phyloP scores from a whole-genome alignment of 768 basidiomycete species.

The Lactarius hatsudake region DNA sequence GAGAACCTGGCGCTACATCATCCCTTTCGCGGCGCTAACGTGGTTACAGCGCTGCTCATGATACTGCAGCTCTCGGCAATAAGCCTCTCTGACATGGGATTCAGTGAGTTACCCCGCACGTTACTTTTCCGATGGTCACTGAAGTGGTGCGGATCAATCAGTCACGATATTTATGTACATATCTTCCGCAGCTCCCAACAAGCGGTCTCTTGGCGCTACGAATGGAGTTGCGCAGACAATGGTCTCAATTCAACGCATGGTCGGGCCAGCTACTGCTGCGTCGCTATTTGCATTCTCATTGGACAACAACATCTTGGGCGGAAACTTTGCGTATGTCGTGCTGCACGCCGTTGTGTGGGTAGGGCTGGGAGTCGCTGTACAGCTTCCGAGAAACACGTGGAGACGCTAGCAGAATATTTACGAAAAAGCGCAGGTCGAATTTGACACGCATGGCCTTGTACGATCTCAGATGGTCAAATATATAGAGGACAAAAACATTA shows the following conservation, averaged over 20 bases:
- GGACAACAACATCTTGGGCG: conserved; percentile 45
- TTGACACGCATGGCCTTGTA: background rate
- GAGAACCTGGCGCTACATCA: conserved; percentile 4
- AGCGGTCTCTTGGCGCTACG: conserved; percentile 61
- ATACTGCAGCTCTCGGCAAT: conserved; percentile 13
- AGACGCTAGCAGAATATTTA: background rate
- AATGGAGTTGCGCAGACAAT: conserved; percentile 50
- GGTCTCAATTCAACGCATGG: conserved; percentile 39
- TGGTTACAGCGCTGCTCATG: background rate
- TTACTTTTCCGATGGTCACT: background rate
- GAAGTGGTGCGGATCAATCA: conserved; percentile 32
- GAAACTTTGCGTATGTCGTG: conserved; percentile 29
- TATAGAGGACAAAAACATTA: no score
- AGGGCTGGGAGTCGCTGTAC: background rate
- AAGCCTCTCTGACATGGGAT: conserved; percentile 13
- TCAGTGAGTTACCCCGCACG: conserved; percentile 7
- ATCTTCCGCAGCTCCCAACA: conserved; percentile 59
- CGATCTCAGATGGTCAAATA: no score
- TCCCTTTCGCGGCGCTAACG: background rate
- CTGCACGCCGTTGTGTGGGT: background rate
- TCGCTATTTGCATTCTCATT: conserved; percentile 67
- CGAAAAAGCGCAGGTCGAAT: background rate
- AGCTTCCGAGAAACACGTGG: conserved; percentile 7
- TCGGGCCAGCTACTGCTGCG: conserved; percentile 56
- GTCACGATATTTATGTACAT: conserved; percentile 72